Evolutionary conservation across 2,329 filamentous ascomycete genomes (phyloP).

Genomic region (Neofusicoccum cordaticola): DNA sequence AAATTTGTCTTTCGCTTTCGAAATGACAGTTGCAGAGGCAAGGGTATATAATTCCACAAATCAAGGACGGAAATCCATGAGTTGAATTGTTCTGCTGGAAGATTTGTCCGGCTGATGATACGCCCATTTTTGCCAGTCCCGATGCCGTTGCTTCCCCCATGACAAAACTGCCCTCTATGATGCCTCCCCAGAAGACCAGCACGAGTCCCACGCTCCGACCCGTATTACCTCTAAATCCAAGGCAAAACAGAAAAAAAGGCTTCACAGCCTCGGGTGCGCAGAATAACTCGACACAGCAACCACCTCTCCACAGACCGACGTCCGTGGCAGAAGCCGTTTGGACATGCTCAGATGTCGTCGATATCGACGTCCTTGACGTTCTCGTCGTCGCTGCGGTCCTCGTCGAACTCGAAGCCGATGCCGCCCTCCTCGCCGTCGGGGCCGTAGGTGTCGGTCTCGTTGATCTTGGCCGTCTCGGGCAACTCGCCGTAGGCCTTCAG

Average conservation of each 20-base stretch:
- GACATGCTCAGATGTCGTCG: constrained; percentile 72
- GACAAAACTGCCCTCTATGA: not conserved
- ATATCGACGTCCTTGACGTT: constrained; percentile 84
- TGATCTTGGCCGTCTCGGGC: constrained; percentile 98
- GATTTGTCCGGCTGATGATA: constrained; percentile 10
- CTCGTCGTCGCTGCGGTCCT: constrained; percentile 70
- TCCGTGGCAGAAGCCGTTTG: not conserved
- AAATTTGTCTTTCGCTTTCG: not conserved
- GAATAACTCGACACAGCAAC: not conserved
- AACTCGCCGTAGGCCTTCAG: constrained; percentile 97
- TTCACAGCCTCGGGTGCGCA: not conserved
- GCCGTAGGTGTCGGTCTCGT: constrained; percentile 94
- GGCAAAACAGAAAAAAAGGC: not conserved
- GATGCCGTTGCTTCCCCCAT: not conserved
- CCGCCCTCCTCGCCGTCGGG: constrained; percentile 87
- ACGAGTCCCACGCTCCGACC: not conserved
- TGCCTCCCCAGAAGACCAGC: constrained; percentile 8
- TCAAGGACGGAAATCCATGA: not conserved
- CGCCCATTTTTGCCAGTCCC: not conserved
- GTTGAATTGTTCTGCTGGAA: not conserved
- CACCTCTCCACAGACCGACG: not conserved
- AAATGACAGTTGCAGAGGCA: not conserved
- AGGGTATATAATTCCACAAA: no score
- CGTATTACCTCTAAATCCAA: not conserved
- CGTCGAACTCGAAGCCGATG: constrained; percentile 98